Percentiles rank a stretch among this genome's conserved stretches.
phyloP scores from a whole-genome alignment of 495 filamentous ascomycete genomes.

The Penicillium subrubescens region DNA sequence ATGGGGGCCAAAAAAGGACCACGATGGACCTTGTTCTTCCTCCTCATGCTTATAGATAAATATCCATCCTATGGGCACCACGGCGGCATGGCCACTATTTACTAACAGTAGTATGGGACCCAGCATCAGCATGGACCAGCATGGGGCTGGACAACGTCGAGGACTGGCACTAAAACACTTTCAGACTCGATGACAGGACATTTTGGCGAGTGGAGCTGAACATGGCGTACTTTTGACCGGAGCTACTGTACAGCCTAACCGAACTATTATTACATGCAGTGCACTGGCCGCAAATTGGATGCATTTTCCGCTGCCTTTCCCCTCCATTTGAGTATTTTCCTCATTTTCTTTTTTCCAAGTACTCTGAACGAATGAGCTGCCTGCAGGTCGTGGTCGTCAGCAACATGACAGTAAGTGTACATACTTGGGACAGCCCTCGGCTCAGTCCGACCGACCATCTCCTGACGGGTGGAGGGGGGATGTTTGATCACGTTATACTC shows the following conservation, averaged over 20 bases:
- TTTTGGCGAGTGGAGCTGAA: conserved; percentile 17
- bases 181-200: not conserved
- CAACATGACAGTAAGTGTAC: not conserved
- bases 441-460: not conserved
- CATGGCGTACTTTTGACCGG: conserved; percentile 28
- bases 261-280: conserved; percentile 39
- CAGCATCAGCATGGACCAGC: not conserved
- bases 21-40: not conserved
- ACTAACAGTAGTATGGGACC: not conserved
- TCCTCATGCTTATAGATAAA: not conserved
- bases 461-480: not conserved
- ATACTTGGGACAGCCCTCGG: not conserved
- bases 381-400: not conserved
- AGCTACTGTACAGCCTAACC: conserved; percentile 29
- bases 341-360: not conserved
- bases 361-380: not conserved
- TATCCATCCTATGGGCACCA: not conserved
- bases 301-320: conserved; percentile 35
- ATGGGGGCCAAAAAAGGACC: not conserved
- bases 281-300: conserved; percentile 38
- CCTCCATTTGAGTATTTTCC: not conserved
- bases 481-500: not conserved
- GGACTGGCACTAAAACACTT: not conserved
- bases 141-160: conserved; percentile 1
- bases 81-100: not conserved